Conservation (phyloP, 139 green algal genomes). For the Micromonas commoda region DNA sequence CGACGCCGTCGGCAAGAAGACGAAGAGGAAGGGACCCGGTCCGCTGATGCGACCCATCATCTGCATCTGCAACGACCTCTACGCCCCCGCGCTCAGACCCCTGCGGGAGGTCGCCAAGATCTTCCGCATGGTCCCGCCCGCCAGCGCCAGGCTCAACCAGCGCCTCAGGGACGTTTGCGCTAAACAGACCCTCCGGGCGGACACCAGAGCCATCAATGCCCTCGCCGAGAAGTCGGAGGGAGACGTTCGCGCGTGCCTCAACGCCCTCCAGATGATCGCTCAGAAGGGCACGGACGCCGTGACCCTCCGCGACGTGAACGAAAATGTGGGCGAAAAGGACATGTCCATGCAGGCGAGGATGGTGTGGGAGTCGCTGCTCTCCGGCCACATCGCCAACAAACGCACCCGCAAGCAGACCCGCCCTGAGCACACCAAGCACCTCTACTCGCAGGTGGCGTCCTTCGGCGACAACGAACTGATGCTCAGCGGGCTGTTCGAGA, state of each 20-base stretch:
- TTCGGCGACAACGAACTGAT: slow-evolving; percentile 77
- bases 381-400: not conserved
- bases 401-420: not conserved
- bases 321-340: slow-evolving; percentile 67
- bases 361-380: not conserved
- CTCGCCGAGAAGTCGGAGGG: slow-evolving; percentile 50
- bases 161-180: slow-evolving; percentile 54
- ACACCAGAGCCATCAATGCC: slow-evolving; percentile 48
- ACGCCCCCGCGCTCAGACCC: slow-evolving; percentile 73
- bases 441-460: slow-evolving; percentile 49
- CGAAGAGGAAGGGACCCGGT: slow-evolving; percentile 12
- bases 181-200: slow-evolving; percentile 46
- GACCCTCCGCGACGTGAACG: slow-evolving; percentile 14
- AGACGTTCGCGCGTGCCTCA: slow-evolving; percentile 87
- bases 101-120: slow-evolving; percentile 72
- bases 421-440: slow-evolving; percentile 32
- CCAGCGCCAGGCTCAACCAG: slow-evolving; percentile 39
- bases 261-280: slow-evolving; percentile 59
- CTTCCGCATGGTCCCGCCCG: slow-evolving; percentile 49
- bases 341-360: slow-evolving; percentile 40
- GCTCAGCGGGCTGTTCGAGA: slow-evolving; percentile 36
- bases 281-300: not conserved
- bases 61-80: slow-evolving; percentile 95
- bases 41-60: slow-evolving; percentile 78
- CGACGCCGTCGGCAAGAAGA: not conserved